phyloP scores from a whole-genome alignment of 2,329 filamentous ascomycete genomes.

The Ophiostoma himal-ulmi region DNA sequence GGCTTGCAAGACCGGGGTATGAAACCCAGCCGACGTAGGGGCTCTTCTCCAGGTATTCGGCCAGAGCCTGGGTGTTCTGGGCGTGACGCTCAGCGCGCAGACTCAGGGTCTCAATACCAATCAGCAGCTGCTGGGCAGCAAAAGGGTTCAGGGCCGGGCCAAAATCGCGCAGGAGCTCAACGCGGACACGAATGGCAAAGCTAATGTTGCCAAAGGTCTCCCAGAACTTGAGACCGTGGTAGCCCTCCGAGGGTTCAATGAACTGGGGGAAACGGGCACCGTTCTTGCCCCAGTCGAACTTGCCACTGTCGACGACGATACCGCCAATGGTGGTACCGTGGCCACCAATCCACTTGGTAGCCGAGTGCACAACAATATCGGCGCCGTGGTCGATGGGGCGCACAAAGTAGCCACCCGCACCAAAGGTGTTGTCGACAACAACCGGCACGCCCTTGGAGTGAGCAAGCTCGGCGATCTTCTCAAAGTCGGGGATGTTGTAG shows the following conservation, averaged over 20 bases:
- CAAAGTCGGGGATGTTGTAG: constrained; percentile 89
- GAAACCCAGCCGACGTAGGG: constrained; percentile 86
- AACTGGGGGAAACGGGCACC: constrained; percentile 85
- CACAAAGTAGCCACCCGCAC: constrained; percentile 82
- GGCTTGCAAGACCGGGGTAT: constrained; percentile 81
- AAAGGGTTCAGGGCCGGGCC: constrained; percentile 82
- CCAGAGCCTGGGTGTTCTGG: constrained; percentile 72
- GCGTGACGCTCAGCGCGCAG: constrained; percentile 82
- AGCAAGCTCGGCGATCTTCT: constrained; percentile 75
- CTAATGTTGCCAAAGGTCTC: constrained; percentile 80
- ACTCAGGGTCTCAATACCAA: constrained; percentile 85
- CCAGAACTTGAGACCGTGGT: constrained; percentile 91
- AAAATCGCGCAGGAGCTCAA: constrained; percentile 85
- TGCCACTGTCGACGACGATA: constrained; percentile 79
- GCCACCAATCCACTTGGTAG: constrained; percentile 95
- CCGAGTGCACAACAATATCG: constrained; percentile 90
- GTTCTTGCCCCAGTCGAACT: constrained; percentile 89
- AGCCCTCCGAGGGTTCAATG: constrained; percentile 78
- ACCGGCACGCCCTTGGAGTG: constrained; percentile 62
- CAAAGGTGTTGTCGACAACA: constrained; percentile 89
- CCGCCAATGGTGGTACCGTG: constrained; percentile 90
- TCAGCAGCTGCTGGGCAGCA: constrained; percentile 81
- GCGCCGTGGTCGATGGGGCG: constrained; percentile 84
- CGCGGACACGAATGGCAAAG: constrained; percentile 78
- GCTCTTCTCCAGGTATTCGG: constrained; percentile 76